phyloP scores from a whole-genome alignment of 495 filamentous ascomycete species.

The Neurospora tetraspora region DNA sequence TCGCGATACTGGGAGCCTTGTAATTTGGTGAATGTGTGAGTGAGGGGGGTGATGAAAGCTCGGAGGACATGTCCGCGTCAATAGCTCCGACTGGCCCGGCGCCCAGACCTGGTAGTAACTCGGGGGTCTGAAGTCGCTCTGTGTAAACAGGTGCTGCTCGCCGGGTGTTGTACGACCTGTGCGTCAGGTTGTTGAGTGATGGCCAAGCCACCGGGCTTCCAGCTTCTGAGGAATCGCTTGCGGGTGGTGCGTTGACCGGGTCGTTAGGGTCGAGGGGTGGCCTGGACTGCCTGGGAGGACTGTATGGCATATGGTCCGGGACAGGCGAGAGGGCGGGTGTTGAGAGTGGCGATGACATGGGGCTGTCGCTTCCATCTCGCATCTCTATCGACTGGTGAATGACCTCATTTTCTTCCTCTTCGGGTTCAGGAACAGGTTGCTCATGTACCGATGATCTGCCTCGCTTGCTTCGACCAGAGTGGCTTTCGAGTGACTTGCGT shows the following conservation, averaged over 20 bases:
- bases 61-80: conserved; percentile 22
- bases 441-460: neutral
- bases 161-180: conserved; percentile 20
- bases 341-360: conserved; percentile 10
- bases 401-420: conserved; percentile 2
- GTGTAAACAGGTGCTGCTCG: conserved; percentile 8
- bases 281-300: conserved; percentile 11
- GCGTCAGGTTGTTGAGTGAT: conserved; percentile 27
- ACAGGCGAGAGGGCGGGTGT: conserved; percentile 8
- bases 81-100: neutral
- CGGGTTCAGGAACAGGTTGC: conserved; percentile 2
- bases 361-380: conserved; percentile 8
- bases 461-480: conserved; percentile 18
- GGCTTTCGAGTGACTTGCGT: conserved; percentile 34
- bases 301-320: neutral
- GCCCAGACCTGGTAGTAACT: neutral
- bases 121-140: conserved; percentile 18
- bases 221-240: conserved; percentile 29
- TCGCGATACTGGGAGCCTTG: conserved; percentile 5
- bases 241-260: conserved; percentile 34
- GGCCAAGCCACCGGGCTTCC: conserved; percentile 29
- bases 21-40: conserved; percentile 43
- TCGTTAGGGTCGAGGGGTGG: conserved; percentile 18
- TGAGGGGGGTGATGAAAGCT: conserved; percentile 40
- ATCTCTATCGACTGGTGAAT: conserved; percentile 23